Evolutionary conservation across 1,284 basidiomycete genomes (phyloP), one percentile per base, ranked within the genome.

Genomic region (Pseudozyma sp.): DNA sequence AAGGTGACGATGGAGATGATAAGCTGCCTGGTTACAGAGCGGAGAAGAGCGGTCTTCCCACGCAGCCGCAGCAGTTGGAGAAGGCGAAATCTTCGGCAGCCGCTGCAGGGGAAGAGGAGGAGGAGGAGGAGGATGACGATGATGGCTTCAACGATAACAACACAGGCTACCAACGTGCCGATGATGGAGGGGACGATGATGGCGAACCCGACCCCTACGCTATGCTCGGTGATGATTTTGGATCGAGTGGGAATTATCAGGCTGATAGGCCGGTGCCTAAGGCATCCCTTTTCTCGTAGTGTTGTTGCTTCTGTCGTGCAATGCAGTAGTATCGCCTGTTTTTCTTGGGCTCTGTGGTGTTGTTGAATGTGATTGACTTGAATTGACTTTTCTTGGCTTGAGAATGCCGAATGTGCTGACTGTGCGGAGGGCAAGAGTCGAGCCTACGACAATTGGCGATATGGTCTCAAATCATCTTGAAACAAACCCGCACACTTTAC

Each of bases 141-240:
- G 18, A 18, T 19, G 36, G 51, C 8, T 66, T 45, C 19, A 48
- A 12, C 2, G 53, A 61, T 21, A n/a, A 44, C 11, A 19, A 19
- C 6, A 19, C 34, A 11, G 9, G 39, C 31, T 19, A 36, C 18
- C n/a, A 13, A 25, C 14, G 35, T 39, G 19, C 34, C 4, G 34
- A n/a, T 9, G 39, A 42, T 8, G 60, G 42, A 9, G 50, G 25
- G 11, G 57, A 62, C 7, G 71, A 54, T n/a, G 71, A 54, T n/a
- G 52, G 18, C 5, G 60, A 57, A 31, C 59, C 59, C 0, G 74
- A 76, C 47, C 74, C 74, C 1, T 76, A 71, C 55, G 74, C 74
- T 8, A 76, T 76, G 74, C 51, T 76, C 5, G 69, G 58, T 18
- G 70, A 69, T 43, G 64, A 68, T 10, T 67, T 72, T 42, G 73